These are phyloP conservation scores for Entophlyctis luteolus DNA, from an alignment of 192 early-diverging fungal species.

Conservation along the genomic window DNA sequence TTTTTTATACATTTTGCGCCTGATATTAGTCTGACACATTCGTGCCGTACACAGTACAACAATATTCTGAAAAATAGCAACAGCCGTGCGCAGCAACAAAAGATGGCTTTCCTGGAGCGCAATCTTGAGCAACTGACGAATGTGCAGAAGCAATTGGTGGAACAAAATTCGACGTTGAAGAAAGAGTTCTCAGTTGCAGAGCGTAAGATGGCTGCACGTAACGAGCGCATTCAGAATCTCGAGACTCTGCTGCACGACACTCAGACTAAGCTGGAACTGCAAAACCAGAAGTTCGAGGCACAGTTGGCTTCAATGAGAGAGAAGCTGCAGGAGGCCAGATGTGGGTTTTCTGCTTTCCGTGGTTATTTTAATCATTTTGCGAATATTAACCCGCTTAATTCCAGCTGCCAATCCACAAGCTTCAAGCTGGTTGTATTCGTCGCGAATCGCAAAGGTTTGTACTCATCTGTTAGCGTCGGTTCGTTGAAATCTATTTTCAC, in stretches of 20 bases:
- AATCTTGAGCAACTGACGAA: slow-evolving; percentile 93
- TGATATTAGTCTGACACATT: neutral
- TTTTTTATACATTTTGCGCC: too few species aligned
- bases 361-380: neutral
- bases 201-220: slow-evolving; percentile 85
- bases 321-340: slow-evolving; percentile 75
- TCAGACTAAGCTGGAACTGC: slow-evolving; percentile 74
- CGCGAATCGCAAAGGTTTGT: slow-evolving; percentile 71
- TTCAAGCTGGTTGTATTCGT: slow-evolving; percentile 57
- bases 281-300: slow-evolving; percentile 74
- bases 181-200: slow-evolving; percentile 87
- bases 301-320: slow-evolving; percentile 73
- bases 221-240: slow-evolving; percentile 89
- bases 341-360: slow-evolving; percentile 35
- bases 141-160: slow-evolving; percentile 94
- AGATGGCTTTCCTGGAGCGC: slow-evolving; percentile 96
- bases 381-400: neutral
- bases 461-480: neutral
- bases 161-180: slow-evolving; percentile 93
- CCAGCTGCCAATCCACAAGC: slow-evolving; percentile 28
- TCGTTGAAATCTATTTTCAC: neutral
- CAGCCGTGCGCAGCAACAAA: slow-evolving; percentile 85
- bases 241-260: slow-evolving; percentile 79
- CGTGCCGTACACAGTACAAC: slow-evolving; percentile 62
- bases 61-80: slow-evolving; percentile 77